These are phyloP conservation scores for Vitis amurensis DNA, from an alignment of 164 flowering plant species.

Conservation along the genomic window DNA sequence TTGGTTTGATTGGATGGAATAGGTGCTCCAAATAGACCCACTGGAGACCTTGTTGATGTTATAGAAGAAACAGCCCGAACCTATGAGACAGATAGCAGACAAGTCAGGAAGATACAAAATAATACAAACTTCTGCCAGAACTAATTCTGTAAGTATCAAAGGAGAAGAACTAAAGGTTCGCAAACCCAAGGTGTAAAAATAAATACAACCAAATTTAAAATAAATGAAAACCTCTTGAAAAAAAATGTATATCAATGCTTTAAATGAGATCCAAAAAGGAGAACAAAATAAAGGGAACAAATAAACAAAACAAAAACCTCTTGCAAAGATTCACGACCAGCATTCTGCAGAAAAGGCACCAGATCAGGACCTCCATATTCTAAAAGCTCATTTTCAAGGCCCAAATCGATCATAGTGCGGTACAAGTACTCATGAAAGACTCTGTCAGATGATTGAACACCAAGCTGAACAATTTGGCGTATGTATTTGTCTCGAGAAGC, in stretches of 20 bases:
- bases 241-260: background rate
- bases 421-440: conserved; percentile 85
- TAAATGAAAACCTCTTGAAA: background rate
- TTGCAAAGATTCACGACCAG: conserved; percentile 60
- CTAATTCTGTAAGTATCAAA: too few relatives aligned
- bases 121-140: background rate
- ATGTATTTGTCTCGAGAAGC: conserved; percentile 67
- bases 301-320: conserved; percentile 44
- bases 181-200: background rate
- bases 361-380: conserved; percentile 97
- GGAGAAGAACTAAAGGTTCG: background rate
- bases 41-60: conserved; percentile 40
- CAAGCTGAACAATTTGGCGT: conserved; percentile 89
- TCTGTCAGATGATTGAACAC: conserved; percentile 90
- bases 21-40: conserved; percentile 44
- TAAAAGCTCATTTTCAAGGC: conserved; percentile 85
- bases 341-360: conserved; percentile 87
- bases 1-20: conserved; percentile 53
- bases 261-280: conserved; percentile 1
- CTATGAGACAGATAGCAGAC: conserved; percentile 27
- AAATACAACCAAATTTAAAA: background rate
- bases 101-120: background rate
- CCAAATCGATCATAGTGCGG: conserved; percentile 78
- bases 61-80: conserved; percentile 50
- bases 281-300: conserved; percentile 1